Percentiles rank a stretch among this genome's conserved stretches.
Evolutionary conservation across 2,329 filamentous ascomycete species (phyloP).

Genomic region (Dryadomyces quercivorus): DNA sequence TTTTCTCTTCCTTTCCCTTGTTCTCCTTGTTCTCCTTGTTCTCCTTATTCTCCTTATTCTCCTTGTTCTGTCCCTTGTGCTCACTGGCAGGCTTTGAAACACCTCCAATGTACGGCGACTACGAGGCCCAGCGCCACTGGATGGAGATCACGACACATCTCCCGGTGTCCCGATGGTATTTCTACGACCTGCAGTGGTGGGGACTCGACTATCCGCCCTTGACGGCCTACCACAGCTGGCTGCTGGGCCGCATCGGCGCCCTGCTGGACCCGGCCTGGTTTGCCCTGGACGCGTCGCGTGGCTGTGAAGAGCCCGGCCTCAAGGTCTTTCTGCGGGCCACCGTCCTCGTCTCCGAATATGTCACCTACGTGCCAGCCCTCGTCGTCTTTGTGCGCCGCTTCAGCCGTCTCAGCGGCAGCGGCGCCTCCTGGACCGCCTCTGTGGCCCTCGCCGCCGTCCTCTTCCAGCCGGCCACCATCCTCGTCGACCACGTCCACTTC

Average conservation of each 20-base stretch:
- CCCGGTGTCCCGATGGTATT: slow-evolving; percentile 93
- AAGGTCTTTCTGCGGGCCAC: slow-evolving; percentile 96
- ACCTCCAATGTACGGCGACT: slow-evolving; percentile 91
- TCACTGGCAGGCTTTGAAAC: slow-evolving; percentile 53
- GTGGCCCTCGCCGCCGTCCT: slow-evolving; percentile 82
- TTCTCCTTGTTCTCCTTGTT: neutral
- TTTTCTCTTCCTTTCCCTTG: neutral
- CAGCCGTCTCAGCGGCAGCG: slow-evolving; percentile 54
- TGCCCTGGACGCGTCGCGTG: slow-evolving; percentile 68
- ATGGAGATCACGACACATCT: slow-evolving; percentile 91
- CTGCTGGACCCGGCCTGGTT: slow-evolving; percentile 80
- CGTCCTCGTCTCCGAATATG: slow-evolving; percentile 80
- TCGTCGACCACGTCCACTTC: slow-evolving; percentile 92
- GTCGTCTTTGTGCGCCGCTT: slow-evolving; percentile 78
- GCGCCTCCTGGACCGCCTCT: slow-evolving; percentile 70
- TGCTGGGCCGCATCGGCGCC: slow-evolving; percentile 76
- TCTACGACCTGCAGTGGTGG: slow-evolving; percentile 95
- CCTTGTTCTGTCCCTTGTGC: neutral
- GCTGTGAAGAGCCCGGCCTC: slow-evolving; percentile 62
- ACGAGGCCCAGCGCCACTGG: slow-evolving; percentile 96
- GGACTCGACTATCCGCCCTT: slow-evolving; percentile 94
- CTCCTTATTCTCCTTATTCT: neutral
- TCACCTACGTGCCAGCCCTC: slow-evolving; percentile 75
- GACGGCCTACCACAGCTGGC: slow-evolving; percentile 96
- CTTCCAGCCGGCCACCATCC: slow-evolving; percentile 80